A percentile compares a stretch with the other conserved stretches of the same genome.
Evolutionary conservation across 2,329 filamentous ascomycete genomes (phyloP).

Genomic region (Aspergillus sp.): DNA sequence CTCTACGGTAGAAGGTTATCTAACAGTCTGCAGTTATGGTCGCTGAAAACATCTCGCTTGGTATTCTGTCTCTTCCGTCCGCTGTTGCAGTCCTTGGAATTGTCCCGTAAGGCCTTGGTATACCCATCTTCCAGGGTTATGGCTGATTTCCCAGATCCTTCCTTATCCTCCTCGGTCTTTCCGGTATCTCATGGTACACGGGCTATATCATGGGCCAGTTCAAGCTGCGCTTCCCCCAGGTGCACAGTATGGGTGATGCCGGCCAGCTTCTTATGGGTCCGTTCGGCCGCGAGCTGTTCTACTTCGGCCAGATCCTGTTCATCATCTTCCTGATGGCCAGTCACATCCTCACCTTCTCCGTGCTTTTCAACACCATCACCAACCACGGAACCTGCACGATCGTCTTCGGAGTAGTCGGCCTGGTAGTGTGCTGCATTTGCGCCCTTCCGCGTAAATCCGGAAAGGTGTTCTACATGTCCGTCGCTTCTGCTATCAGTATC

Average conservation of each 20-base stretch:
- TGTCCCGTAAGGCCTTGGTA: conserved; percentile 42
- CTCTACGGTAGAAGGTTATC: too few species aligned
- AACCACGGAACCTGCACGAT: conserved; percentile 63
- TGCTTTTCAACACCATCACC: conserved; percentile 65
- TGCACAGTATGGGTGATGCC: conserved; percentile 68
- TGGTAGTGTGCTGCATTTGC: conserved; percentile 11
- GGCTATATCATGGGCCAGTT: conserved; percentile 61
- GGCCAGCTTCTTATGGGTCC: conserved; percentile 63
- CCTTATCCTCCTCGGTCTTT: conserved; percentile 19
- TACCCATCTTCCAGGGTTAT: too few species aligned
- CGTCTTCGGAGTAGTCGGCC: conserved; percentile 47
- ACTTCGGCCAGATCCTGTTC: conserved; percentile 61
- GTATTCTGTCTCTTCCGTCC: conserved; percentile 57
- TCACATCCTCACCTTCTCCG: conserved; percentile 68
- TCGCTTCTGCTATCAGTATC: too few species aligned
- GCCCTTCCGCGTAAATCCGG: too few species aligned
- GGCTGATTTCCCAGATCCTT: too few species aligned
- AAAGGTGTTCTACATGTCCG: too few species aligned
- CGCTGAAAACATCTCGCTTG: conserved; percentile 59
- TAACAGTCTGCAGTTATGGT: conserved; percentile 49
- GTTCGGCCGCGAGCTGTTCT: conserved; percentile 62
- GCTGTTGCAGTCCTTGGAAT: conserved; percentile 56
- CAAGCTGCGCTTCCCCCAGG: conserved; percentile 55
- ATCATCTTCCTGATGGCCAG: conserved; percentile 68
- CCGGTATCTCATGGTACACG: conserved; percentile 57